Base-by-base conservation (phyloP, 345 rosid species). In the Heritiera fomes region DNA sequence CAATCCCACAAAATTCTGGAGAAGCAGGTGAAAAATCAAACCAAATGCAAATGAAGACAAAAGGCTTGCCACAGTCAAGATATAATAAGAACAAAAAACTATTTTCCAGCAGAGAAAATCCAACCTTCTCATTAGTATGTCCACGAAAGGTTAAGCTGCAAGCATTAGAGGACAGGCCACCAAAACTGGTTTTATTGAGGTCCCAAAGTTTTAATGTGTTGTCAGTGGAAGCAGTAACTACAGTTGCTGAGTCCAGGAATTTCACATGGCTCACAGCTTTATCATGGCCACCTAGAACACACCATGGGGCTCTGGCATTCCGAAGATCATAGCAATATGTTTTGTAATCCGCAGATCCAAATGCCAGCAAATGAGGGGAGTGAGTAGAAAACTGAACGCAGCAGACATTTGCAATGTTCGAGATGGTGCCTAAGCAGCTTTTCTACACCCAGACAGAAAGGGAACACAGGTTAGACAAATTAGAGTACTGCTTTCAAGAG, bases 141-240 rank as follows among this genome's bases (percentile, higher is more conserved):
- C 99, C 98, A 9, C 90, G 84, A 59, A 91, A 89, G 63, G 97
- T 94, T 83, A 87, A 83, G 87, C 91, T 82, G 88, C 98, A 94
- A 77, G 98, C 95, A 84, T 82, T 81, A 67, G 84, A 78, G 52
- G 99, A 91, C 59, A 87, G 80, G 78, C 94, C 90, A 70, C 86
- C 81, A 68, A 84, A 81, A 81, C 82, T 89, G 68, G 96, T 91
- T 86, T 87, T 93, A 76, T 87, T 89, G 79, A 97, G 95, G 89
- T 97, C 97, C 99, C 98, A 97, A 78, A 93, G 87, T 91, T 92
- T 94, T 85, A 97, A 84, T 17, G 96, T 85, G 84, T 93, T 97
- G 86, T 97, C 98, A 66, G 98, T 94, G 80, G 99, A 97, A 30
- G 99, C 98, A 73, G 99, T 91, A 76, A 97, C 90, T 23, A 97